Evolutionary conservation across 176 grass and related monocot genomes (phyloP).

Genomic region (Aegilops longissima): DNA sequence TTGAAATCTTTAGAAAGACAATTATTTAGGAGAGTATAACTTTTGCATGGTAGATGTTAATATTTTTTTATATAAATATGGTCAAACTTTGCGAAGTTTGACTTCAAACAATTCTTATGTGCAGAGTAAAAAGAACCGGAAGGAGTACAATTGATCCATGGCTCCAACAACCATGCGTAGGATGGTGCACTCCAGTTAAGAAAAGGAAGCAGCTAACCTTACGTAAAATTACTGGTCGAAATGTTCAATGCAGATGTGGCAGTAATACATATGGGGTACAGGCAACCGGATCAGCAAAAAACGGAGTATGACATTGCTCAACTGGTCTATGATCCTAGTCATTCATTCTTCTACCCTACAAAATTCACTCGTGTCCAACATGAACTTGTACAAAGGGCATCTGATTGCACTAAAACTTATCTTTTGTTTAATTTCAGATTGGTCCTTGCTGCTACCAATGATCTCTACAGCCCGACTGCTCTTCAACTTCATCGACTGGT

Average conservation of each 20-base stretch:
- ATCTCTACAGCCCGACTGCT: slow-evolving; percentile 15
- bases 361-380: slow-evolving; percentile 2
- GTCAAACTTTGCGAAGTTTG: no score
- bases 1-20: no score
- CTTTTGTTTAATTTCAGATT: background rate
- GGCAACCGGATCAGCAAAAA: background rate
- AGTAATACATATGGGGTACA: background rate
- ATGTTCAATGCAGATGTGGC: background rate
- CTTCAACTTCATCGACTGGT: background rate
- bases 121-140: no score
- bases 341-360: slow-evolving; percentile 25
- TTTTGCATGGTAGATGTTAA: no score
- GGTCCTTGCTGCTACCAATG: background rate
- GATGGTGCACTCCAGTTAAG: background rate
- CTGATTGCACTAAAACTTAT: background rate
- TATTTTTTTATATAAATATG: no score
- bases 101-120: no score
- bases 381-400: background rate
- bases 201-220: background rate
- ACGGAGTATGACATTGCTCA: background rate
- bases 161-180: slow-evolving; percentile 8
- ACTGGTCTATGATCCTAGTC: background rate
- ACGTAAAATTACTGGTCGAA: background rate
- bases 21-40: no score
- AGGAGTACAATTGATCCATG: background rate